Percentiles rank a stretch among this genome's conserved stretches.
These are phyloP conservation scores for Talaromyces rugulosus DNA, from an alignment of 2,329 filamentous ascomycete species.

Conservation along the genomic window DNA sequence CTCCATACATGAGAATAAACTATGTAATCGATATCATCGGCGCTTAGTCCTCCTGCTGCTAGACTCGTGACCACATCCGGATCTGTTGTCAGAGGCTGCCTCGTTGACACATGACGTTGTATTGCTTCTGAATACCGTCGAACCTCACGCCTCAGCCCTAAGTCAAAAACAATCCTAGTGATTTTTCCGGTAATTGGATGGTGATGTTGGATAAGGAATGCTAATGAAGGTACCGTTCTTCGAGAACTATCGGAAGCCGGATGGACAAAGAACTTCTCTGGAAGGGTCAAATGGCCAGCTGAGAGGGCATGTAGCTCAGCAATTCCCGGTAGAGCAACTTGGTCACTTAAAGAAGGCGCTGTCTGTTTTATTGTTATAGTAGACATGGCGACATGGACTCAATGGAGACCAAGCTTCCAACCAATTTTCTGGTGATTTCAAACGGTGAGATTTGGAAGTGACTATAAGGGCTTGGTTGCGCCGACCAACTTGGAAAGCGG, in stretches of 20 bases:
- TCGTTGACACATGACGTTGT: conserved; percentile 20
- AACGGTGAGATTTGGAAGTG: background rate
- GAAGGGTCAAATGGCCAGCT: conserved; percentile 22
- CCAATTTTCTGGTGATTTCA: background rate
- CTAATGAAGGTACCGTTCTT: conserved; percentile 26
- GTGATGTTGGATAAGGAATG: conserved; percentile 27
- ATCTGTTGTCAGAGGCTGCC: conserved; percentile 20
- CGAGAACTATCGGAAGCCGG: conserved; percentile 19
- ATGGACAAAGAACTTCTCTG: conserved; percentile 24
- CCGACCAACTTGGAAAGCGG: background rate
- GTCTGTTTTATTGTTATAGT: conserved; percentile 2
- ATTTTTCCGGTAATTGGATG: conserved; percentile 10
- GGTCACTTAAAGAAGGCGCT: background rate
- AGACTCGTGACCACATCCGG: conserved; percentile 29
- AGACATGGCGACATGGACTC: conserved; percentile 18
- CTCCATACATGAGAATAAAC: conserved; percentile 38
- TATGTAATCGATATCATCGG: conserved; percentile 38
- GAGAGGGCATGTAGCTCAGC: conserved; percentile 37
- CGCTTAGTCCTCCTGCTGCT: conserved; percentile 29
- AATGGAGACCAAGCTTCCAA: background rate
- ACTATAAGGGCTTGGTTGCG: background rate
- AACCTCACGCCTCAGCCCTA: conserved; percentile 26
- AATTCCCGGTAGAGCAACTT: conserved; percentile 5
- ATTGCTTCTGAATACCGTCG: conserved; percentile 19
- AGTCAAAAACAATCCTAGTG: conserved; percentile 24